Evolutionary conservation across 345 rosid genomes (phyloP).

Genomic region (Lepidium aucheri): DNA sequence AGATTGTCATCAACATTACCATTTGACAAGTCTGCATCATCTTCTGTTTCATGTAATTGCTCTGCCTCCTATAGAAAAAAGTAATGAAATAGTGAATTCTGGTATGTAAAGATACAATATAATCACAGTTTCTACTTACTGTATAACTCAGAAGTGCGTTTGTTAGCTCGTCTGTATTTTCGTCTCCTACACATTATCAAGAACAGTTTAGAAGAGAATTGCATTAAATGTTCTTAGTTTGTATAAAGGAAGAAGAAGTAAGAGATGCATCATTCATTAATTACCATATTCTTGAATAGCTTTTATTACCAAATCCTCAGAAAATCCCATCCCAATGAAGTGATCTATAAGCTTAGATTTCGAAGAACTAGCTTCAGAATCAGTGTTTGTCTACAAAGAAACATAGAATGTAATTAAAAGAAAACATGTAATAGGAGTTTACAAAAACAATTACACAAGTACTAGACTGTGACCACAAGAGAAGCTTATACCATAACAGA

Average conservation of each 20-base stretch:
- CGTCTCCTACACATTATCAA: slow-evolving; percentile 8
- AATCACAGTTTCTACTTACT: neutral
- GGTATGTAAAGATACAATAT: neutral
- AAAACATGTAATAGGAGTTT: too few relatives aligned
- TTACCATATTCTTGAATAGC: too few relatives aligned
- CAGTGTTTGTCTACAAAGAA: too few relatives aligned
- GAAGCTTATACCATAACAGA: too few relatives aligned
- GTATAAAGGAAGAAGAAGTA: too few relatives aligned
- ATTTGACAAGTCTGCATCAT: neutral
- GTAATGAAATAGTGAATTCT: neutral
- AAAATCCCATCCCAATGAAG: too few relatives aligned
- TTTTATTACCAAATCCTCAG: too few relatives aligned
- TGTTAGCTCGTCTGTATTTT: neutral
- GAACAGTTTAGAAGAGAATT: neutral
- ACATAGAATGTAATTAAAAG: too few relatives aligned
- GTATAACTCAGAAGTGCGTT: neutral
- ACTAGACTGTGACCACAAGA: too few relatives aligned
- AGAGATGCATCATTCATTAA: neutral
- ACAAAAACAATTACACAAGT: too few relatives aligned
- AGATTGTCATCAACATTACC: neutral
- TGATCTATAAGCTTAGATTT: too few relatives aligned
- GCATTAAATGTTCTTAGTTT: neutral
- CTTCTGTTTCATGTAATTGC: neutral
- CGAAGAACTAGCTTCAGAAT: too few relatives aligned
- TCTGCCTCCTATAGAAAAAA: slow-evolving; percentile 8